Conservation (phyloP, 2,329 filamentous ascomycete species). For the Pyrenochaeta sp. region DNA sequence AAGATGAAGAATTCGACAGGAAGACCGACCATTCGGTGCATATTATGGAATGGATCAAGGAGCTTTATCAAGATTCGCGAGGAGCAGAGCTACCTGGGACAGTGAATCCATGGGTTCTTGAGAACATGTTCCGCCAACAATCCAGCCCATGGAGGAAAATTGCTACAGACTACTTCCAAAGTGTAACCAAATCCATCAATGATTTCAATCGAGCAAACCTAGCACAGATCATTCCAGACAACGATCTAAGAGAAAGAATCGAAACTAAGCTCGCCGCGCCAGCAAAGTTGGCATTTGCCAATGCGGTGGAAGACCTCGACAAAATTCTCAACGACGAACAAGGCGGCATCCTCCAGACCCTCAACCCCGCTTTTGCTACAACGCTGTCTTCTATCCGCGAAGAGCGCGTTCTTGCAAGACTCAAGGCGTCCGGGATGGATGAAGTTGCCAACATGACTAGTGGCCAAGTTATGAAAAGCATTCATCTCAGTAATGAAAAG, state of each 20-base stretch:
- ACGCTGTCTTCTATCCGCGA: slow-evolving; percentile 7
- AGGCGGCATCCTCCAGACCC: slow-evolving; percentile 12
- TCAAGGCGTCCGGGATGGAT: no score
- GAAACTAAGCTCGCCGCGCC: neutral
- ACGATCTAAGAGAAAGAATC: slow-evolving; percentile 4
- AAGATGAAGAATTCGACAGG: slow-evolving; percentile 7
- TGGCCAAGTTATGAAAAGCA: no score
- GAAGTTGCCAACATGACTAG: no score
- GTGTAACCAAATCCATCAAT: slow-evolving; percentile 1
- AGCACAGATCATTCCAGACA: neutral
- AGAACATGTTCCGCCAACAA: slow-evolving; percentile 13
- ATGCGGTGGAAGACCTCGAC: slow-evolving; percentile 1
- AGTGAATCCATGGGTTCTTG: slow-evolving; percentile 9
- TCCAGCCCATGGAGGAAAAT: slow-evolving; percentile 6
- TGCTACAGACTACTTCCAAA: slow-evolving; percentile 2
- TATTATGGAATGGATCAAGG: slow-evolving; percentile 7
- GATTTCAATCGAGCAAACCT: no score
- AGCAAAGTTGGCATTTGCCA: neutral
- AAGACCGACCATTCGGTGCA: neutral
- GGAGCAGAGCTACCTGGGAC: slow-evolving; percentile 15
- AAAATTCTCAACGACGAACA: slow-evolving; percentile 10
- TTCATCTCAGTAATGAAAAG: slow-evolving; percentile 14
- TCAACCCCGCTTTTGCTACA: slow-evolving; percentile 14
- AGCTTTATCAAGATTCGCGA: slow-evolving; percentile 9
- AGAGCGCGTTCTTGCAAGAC: slow-evolving; percentile 10